Evolutionary conservation across 2,329 filamentous ascomycete genomes (phyloP).

Genomic region (Chaetomiaceae sp.): DNA sequence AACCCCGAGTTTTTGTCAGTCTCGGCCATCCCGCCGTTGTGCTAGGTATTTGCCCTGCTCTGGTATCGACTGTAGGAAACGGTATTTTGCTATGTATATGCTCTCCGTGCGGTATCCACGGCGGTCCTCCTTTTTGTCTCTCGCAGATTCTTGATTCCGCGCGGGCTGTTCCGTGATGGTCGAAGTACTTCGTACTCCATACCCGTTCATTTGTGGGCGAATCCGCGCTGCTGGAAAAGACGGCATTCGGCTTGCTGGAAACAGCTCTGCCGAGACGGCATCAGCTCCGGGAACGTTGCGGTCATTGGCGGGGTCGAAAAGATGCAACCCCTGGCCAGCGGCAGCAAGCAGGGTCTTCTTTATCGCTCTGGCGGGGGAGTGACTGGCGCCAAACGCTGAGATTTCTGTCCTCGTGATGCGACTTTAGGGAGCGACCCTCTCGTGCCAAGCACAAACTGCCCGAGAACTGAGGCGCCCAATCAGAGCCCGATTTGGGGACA

Average conservation of each 20-base stretch:
- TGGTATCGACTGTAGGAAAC: too few species aligned
- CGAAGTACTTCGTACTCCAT: too few species aligned
- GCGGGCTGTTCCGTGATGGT: neutral
- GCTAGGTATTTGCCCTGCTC: too few species aligned
- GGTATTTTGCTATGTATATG: too few species aligned
- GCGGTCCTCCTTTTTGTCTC: too few species aligned
- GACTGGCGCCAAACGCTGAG: slow-evolving; percentile 15
- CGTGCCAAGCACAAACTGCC: slow-evolving; percentile 14
- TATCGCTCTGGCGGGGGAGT: slow-evolving; percentile 12
- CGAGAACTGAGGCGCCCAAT: slow-evolving; percentile 11
- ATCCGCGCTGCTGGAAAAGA: slow-evolving; percentile 3
- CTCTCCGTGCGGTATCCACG: too few species aligned
- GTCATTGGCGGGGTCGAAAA: slow-evolving; percentile 14
- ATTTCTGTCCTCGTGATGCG: slow-evolving; percentile 27
- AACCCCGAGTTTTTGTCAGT: too few species aligned
- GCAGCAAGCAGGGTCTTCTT: slow-evolving; percentile 12
- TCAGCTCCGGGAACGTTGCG: slow-evolving; percentile 7
- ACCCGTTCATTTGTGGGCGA: too few species aligned
- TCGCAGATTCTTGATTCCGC: neutral
- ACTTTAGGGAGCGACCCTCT: slow-evolving; percentile 15
- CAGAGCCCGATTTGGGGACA: neutral
- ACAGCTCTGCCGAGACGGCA: slow-evolving; percentile 24
- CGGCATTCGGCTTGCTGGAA: slow-evolving; percentile 27
- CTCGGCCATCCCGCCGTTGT: neutral
- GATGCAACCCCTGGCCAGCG: slow-evolving; percentile 11